A percentile compares a stretch with the other conserved stretches of the same genome.
Conservation (phyloP, 2,329 filamentous ascomycete species). For the Chrysoporthe austroafricana region DNA sequence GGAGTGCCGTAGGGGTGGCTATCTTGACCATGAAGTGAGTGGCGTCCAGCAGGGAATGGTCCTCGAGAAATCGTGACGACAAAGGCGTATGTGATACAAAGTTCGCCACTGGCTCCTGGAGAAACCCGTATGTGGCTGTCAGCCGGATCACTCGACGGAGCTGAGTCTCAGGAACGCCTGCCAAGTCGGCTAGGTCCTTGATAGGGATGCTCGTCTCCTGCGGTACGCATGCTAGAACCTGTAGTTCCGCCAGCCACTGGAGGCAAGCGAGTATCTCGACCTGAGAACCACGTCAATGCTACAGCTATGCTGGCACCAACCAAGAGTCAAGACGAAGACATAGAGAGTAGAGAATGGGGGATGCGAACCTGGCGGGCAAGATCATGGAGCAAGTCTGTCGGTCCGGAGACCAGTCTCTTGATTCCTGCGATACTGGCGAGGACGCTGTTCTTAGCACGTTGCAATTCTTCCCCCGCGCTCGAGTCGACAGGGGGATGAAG, state of each 20-base stretch:
- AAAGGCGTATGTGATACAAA: slow-evolving; percentile 44
- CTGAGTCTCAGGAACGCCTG: slow-evolving; percentile 43
- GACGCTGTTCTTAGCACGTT: slow-evolving; percentile 4
- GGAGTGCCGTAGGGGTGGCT: slow-evolving; percentile 40
- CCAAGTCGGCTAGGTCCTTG: slow-evolving; percentile 47
- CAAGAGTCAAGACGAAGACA: not conserved
- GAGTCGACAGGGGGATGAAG: not conserved
- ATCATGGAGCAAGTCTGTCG: not conserved
- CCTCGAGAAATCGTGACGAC: slow-evolving; percentile 43
- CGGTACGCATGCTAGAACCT: slow-evolving; percentile 50
- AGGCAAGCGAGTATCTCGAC: slow-evolving; percentile 37
- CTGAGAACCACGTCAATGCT: not conserved
- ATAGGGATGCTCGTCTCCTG: slow-evolving; percentile 39
- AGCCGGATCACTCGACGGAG: slow-evolving; percentile 41
- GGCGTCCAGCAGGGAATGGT: slow-evolving; percentile 41
- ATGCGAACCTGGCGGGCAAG: slow-evolving; percentile 11
- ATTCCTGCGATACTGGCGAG: slow-evolving; percentile 2
- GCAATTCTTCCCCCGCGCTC: not conserved
- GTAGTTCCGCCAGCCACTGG: slow-evolving; percentile 49
- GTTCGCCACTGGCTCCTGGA: slow-evolving; percentile 38
- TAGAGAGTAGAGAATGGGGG: not conserved
- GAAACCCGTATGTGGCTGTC: slow-evolving; percentile 40
- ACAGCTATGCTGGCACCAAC: not conserved
- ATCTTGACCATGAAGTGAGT: slow-evolving; percentile 43
- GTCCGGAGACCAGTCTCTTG: slow-evolving; percentile 1